Conservation (phyloP, 2,329 filamentous ascomycete genomes). For the Fusarium nodosum region DNA sequence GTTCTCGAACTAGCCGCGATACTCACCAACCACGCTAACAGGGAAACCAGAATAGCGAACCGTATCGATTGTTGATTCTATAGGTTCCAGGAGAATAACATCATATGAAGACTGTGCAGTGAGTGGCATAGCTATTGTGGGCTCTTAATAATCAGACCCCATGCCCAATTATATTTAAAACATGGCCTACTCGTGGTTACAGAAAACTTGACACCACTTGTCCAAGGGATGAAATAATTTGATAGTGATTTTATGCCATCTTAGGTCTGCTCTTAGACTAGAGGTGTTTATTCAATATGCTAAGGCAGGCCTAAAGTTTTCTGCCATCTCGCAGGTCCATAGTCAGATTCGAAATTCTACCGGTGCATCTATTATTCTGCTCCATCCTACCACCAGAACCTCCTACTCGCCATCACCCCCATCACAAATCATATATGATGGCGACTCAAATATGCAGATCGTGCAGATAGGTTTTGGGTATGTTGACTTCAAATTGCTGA, state of each 20-base stretch:
- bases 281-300: not conserved
- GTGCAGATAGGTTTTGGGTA: too few relatives aligned
- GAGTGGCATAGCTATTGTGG: not conserved
- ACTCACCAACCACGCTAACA: not conserved
- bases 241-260: not conserved
- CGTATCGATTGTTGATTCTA: not conserved
- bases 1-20: conserved; percentile 23
- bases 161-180: not conserved
- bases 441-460: too few relatives aligned
- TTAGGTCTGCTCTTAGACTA: not conserved
- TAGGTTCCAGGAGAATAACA: not conserved
- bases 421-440: too few relatives aligned
- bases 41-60: not conserved
- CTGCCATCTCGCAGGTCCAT: too few relatives aligned
- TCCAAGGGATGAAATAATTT: not conserved
- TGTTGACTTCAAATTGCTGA: too few relatives aligned
- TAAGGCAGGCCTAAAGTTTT: not conserved
- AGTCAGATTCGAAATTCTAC: too few relatives aligned
- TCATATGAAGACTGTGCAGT: not conserved
- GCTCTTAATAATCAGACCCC: not conserved
- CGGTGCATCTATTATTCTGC: too few relatives aligned
- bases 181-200: not conserved
- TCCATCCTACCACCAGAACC: too few relatives aligned
- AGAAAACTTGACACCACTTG: not conserved
- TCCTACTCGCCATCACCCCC: too few relatives aligned